Conservation (phyloP, 805 yeast genomes). For the Starmerella bombicola region DNA sequence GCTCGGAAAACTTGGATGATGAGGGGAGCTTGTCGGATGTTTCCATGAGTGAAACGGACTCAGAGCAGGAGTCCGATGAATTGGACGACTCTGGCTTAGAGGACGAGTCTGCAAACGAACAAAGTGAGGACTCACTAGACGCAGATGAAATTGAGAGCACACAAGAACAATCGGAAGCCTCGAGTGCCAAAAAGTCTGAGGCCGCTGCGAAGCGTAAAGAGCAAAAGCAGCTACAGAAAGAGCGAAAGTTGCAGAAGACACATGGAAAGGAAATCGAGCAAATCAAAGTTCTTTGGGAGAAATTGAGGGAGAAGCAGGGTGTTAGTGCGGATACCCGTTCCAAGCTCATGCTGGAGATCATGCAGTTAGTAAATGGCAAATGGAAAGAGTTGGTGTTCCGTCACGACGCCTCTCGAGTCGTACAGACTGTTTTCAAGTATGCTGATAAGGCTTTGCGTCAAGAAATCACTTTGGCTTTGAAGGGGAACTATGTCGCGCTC, state of each 20-base stretch:
- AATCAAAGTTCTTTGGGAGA: constrained; percentile 84
- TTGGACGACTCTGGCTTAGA: not conserved
- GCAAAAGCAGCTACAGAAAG: constrained; percentile 63
- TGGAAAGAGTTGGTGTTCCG: constrained; percentile 71
- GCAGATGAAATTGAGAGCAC: not conserved
- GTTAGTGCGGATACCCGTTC: constrained; percentile 58
- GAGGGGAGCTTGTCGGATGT: not conserved
- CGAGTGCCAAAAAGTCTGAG: constrained; percentile 24
- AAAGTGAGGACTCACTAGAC: not conserved
- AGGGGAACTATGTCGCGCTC: constrained; percentile 63
- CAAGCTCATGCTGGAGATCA: constrained; percentile 67
- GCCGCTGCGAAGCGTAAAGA: constrained; percentile 67
- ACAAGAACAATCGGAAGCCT: constrained; percentile 9
- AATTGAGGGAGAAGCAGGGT: constrained; percentile 65
- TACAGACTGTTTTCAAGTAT: constrained; percentile 83
- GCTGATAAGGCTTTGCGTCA: constrained; percentile 70
- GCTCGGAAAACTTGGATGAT: not conserved
- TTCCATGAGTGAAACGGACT: not conserved
- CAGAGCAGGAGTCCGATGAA: constrained; percentile 23
- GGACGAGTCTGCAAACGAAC: not conserved
- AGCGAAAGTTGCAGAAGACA: constrained; percentile 76
- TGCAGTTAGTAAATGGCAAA: constrained; percentile 66
- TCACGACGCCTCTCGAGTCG: constrained; percentile 93
- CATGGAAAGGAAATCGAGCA: constrained; percentile 77
- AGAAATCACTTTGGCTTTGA: constrained; percentile 50